Evolutionary conservation across 129 eudicot genomes (phyloP), one percentile per base, ranked within the genome.

Genomic region (Daucus carota): DNA sequence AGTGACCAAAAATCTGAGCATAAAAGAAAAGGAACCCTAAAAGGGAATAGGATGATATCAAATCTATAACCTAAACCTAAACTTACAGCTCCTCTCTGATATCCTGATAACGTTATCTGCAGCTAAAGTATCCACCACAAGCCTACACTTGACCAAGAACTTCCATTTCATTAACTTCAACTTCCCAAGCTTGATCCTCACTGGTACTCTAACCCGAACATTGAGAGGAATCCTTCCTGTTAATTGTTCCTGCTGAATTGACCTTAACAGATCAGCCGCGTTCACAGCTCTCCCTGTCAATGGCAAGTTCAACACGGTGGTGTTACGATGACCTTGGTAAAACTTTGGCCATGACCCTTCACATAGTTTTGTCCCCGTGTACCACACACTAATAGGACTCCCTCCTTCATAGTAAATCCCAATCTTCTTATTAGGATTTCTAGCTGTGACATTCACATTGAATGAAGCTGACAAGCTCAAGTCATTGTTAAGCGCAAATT

Each of bases 251-350:
- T 80, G 78, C 70, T 84, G 86, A 81, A 83, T 33, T 54, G 86
- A 63, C 38, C 42, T 32, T 48, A 83, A 66, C 75, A 90, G 70
- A 7, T 80, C 89, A 1, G 82, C 3, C 0, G 87, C 98, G 32
- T 87, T 86, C 62, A 48, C 67, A 1, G 84, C 74, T 52, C 84
- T 89, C n/a, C 96, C 98, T 2, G 85, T 54, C 36, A 87, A 26
- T 12, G 80, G 69, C 38, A 93, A 63, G 60, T 81, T 40, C 26
- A 89, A 62, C 70, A 79, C 74, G 6, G 97, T 94, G 0, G 98
- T 94, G 80, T 91, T 94, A 52, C 82, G 79, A 76, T 94, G 98
- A 6, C 96, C 98, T 75, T 94, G 98, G 81, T 94, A 94, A 76
- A 94, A 94, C 73, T 79, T 83, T 0, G 98, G 98, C 91, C 88